Base-by-base conservation (phyloP, 306 rosid genomes). In the Prunus davidiana region DNA sequence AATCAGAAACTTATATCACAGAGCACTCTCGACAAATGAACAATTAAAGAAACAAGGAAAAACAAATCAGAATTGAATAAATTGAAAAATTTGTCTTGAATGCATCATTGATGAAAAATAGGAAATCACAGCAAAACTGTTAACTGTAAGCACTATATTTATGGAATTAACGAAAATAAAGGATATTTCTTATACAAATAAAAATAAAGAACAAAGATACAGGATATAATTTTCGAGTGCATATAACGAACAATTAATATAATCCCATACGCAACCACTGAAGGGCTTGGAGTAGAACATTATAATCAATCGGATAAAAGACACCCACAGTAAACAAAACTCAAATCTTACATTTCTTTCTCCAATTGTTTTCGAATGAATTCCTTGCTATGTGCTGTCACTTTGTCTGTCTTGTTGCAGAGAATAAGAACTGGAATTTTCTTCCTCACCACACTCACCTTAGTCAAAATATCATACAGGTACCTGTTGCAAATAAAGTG, bases 321-420 rank as follows among this genome's bases (percentile, higher is more conserved):
- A 69, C 19, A 81, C 8, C 18, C 19, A 51, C 12, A 55, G 51
- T 41, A 55, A 32, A 54, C 7, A 63, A 62, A 78, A 76, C 5
- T 64, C 22, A 55, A 83, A 80, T 52, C 88, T 86, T 94, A 91
- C 98, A 94, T 80, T 84, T 93, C 98, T 79, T 93, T 93, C 85
- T 93, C 98, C 76, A 93, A 69, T 87, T 93, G 98, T 75, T 85
- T 90, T 66, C 86, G 83, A 81, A 93, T 93, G 67, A 93, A 93
- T 66, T 91, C 98, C 88, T 93, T 91, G 61, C 94, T 91, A 83
- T 93, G 98, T 16, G 96, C 97, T 69, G 98, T 91, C 73, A 94
- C 96, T 80, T 90, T 91, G 87, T 93, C 97, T 4, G 96, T 80
- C 83, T 94, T 94, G 86, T 94, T 94, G 92, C 97, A 93, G 63